A percentile compares a stretch with the other conserved stretches of the same genome.
Conservation (phyloP, 352 stramenopile genomes). For the Achlya hypogyna region DNA sequence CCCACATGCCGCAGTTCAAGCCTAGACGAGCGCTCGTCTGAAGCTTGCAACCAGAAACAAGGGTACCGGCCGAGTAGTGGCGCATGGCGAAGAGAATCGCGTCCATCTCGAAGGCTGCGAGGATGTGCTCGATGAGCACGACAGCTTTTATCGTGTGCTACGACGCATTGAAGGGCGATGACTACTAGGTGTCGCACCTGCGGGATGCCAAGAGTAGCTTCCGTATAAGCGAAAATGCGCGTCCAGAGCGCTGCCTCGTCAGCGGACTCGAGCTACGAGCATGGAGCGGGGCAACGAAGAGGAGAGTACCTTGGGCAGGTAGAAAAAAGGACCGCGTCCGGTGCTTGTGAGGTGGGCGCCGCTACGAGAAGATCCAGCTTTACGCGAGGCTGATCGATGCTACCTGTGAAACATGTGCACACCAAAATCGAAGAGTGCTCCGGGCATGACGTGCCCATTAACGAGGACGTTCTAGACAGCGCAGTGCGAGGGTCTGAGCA, state of each 20-base stretch:
- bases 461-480: not conserved
- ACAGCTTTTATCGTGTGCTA: slow-evolving; percentile 13
- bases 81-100: slow-evolving; percentile 12
- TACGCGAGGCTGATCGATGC: not conserved
- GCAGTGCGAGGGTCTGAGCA: not conserved
- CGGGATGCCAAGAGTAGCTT: not conserved
- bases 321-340: slow-evolving; percentile 9
- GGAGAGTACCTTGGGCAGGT: slow-evolving; percentile 2
- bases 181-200: not conserved
- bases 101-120: slow-evolving; percentile 16
- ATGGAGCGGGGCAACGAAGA: not conserved
- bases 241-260: slow-evolving; percentile 4
- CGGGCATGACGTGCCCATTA: not conserved
- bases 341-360: not conserved
- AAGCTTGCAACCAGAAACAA: not conserved
- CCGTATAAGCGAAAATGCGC: not conserved
- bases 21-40: not conserved
- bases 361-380: not conserved
- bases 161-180: not conserved
- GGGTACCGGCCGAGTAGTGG: slow-evolving; percentile 6
- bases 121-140: slow-evolving; percentile 8
- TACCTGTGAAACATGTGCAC: slow-evolving; percentile 19
- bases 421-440: slow-evolving; percentile 13
- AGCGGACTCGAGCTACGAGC: slow-evolving; percentile 10
- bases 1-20: slow-evolving; percentile 17